Base-by-base conservation (phyloP, 768 basidiomycete genomes). In the Terana coerulea region DNA sequence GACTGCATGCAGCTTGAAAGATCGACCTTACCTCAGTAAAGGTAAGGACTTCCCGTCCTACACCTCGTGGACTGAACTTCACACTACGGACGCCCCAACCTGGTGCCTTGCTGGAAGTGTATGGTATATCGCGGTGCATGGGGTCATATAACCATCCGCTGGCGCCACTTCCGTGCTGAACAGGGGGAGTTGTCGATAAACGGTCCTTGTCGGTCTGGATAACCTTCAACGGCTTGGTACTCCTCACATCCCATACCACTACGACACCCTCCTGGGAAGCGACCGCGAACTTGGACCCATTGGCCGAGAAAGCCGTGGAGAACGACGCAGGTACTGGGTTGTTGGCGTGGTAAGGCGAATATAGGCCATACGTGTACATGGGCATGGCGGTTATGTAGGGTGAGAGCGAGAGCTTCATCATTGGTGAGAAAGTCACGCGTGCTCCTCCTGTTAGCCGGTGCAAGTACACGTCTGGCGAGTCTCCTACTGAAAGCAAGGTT, bases 401-500 rank as follows among this genome's bases (percentile, higher is more conserved):
- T 0, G 86, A 85, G 9, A 90, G 76, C 22, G 75, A 69, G 57
- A 91, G 81, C n/a, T 79, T 84, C 0, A 76, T 72, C 56, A 92
- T 86, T 33, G 79, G 80, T 15, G 78, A 64, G 58, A 92, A 89
- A 3, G 79, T 70, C 57, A 88, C 72, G 24, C 64, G 70, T 12
- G 77, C 69, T 25, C 86, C 83, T 34, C 86, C 86, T 2, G 80
- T 77, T 53, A 95, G 76, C 48, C 83, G 80, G 61, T 93, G 88
- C 12, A 98, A 77, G 63, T 84, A 88, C 10, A 95, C 84, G 51
- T 91, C 85, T 37, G 84, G 81, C 9, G 92, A 93, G 64, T 98
- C 94, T 21, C 95, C 94, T 0, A 95, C 94, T 2, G 87, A 91
- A 1, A 97, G 79, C 12, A 98, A 76, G 0, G 86, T 92, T 39